Evolutionary conservation across 2,329 filamentous ascomycete genomes (phyloP), one percentile per base, ranked within the genome.

Genomic region (Tothia fuscella): DNA sequence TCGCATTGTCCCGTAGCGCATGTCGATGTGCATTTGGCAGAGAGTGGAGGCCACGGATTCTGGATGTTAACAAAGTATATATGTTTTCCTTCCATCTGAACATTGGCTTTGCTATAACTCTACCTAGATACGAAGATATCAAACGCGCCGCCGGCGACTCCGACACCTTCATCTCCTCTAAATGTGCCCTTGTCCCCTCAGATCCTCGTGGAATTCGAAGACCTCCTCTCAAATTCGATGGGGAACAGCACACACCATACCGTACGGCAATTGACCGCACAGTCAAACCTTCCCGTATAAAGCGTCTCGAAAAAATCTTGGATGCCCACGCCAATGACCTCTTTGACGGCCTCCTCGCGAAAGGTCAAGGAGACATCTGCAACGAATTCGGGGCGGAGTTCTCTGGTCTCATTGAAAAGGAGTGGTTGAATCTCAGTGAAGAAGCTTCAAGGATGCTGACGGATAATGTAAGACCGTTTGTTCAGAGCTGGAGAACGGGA

Each of bases 181-280:
- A 44, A 17, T 44, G 43, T 24, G 46, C 46, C 14, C 40, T 48
- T 19, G 37, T 48, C 4, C 46, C 45, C 9, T 42, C 35, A 9
- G 46, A 48, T 28, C 46, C 46, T 9, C 32, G 46, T 10, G 46
- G 46, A 6, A 48, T 41, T 17, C 36, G 46, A n/a, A 26, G 46
- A 6, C 46, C 46, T 20, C 45, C 46, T 3, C 38, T 48, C 3
- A 48, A 43, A 13, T 46, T 41, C 29, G 41, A 44, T 22, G 28
- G 28, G 9, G 20, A 28, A 16, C 21, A 29, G 14, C 41, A 44
- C 16, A 44, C 41, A 1, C 41, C 41, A 10, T 44, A 44, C 16
- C 41, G 41, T 9, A 48, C 41, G 7, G 46, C 46, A 5, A 32
- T 47, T 10, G 46, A 47, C 17, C 41, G 46, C 2, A 48, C 46